phyloP scores from a whole-genome alignment of 139 green algal genomes.

The Eudorina sp. region DNA sequence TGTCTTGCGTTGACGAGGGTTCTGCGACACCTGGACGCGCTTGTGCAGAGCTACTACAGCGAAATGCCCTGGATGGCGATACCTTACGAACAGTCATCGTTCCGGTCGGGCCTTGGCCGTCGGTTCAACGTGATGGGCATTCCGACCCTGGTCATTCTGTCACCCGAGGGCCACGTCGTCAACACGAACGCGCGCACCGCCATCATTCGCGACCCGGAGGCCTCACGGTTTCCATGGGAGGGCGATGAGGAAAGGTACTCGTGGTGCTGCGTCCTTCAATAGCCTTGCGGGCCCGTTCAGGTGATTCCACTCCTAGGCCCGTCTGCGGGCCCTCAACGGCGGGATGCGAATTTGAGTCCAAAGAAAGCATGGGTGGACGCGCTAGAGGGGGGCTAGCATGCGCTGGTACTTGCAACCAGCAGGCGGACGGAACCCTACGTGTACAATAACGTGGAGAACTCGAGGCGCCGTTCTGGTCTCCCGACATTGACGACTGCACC shows the following conservation, averaged over 20 bases:
- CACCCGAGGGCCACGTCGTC: conserved; percentile 52
- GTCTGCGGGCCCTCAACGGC: too few relatives aligned
- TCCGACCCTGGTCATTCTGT: conserved; percentile 60
- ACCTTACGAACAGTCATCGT: conserved; percentile 33
- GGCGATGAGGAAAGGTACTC: conserved; percentile 55
- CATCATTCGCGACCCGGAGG: conserved; percentile 55
- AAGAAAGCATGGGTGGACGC: too few relatives aligned
- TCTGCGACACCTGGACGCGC: background rate
- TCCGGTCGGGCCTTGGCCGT: background rate
- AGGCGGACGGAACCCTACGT: too few relatives aligned
- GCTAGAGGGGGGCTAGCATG: too few relatives aligned
- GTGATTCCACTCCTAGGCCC: background rate
- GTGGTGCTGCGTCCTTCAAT: conserved; percentile 42
- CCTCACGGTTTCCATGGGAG: conserved; percentile 58
- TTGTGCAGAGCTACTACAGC: conserved; percentile 54
- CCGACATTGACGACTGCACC: too few relatives aligned
- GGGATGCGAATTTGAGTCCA: too few relatives aligned
- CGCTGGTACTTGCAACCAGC: too few relatives aligned
- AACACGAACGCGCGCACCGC: conserved; percentile 59
- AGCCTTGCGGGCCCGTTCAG: background rate
- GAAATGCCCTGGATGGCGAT: conserved; percentile 66
- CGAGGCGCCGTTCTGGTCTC: too few relatives aligned
- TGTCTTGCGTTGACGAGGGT: too few relatives aligned
- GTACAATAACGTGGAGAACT: too few relatives aligned
- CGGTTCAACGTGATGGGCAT: conserved; percentile 58